Evolutionary conservation across 1,284 basidiomycete genomes (phyloP).

Genomic region (Cryptococcus sp.): DNA sequence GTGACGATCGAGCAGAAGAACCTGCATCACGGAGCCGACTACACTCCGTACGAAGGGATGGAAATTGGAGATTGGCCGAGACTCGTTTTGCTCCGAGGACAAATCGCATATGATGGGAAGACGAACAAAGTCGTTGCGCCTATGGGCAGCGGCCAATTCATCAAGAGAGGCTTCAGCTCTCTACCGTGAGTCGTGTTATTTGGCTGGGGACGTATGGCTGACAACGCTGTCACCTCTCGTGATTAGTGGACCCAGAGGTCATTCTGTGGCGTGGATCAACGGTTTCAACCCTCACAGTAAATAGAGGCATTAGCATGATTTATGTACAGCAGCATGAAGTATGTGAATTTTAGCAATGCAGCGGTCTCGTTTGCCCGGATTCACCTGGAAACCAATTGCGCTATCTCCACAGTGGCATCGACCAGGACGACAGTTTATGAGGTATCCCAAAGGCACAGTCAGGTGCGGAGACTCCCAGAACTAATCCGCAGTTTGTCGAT

Average conservation of each 20-base stretch:
- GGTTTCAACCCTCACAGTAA: constrained; percentile 21
- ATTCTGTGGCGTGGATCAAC: constrained; percentile 21
- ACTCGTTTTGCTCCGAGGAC: constrained; percentile 29
- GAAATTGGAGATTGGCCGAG: constrained; percentile 33
- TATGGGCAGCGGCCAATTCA: constrained; percentile 26
- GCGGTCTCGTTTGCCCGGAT: no score
- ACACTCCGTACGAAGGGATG: constrained; percentile 36
- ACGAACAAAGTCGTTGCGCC: constrained; percentile 15
- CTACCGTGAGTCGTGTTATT: constrained; percentile 20
- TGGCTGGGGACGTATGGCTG: background rate
- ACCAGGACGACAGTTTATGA: no score
- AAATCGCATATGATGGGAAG: constrained; percentile 32
- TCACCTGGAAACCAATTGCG: no score
- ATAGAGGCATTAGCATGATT: background rate
- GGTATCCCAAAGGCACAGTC: no score
- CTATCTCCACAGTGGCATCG: no score
- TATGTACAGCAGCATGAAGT: no score
- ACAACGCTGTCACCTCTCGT: background rate
- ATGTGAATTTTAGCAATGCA: no score
- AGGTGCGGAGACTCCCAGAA: no score
- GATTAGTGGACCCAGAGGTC: constrained; percentile 22
- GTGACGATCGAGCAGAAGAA: constrained; percentile 23
- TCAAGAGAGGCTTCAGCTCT: constrained; percentile 30
- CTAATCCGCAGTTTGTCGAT: no score
- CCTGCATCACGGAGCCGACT: constrained; percentile 29